These are phyloP conservation scores for Termitomyces bulborhizus DNA, from an alignment of 768 basidiomycete genomes.

Conservation along the genomic window DNA sequence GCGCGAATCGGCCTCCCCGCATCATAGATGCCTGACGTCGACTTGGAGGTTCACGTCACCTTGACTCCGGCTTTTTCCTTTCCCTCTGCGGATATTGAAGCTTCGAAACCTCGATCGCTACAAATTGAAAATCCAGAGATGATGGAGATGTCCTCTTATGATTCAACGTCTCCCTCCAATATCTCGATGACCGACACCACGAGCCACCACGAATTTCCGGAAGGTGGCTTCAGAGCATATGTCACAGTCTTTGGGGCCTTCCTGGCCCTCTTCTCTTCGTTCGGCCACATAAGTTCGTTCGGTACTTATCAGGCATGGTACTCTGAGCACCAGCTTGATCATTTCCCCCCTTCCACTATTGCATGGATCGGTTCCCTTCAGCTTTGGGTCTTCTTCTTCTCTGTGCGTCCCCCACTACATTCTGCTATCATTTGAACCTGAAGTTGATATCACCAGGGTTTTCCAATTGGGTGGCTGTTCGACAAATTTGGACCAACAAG, in stretches of 20 bases:
- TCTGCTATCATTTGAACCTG: neutral
- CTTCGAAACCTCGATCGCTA: neutral
- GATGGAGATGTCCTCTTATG: neutral
- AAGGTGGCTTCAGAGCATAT: conserved; percentile 29
- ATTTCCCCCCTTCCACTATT: conserved; percentile 46
- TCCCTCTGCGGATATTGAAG: neutral
- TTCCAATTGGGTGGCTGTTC: conserved; percentile 52
- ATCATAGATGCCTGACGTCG: conserved; percentile 10
- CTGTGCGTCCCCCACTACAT: conserved; percentile 33
- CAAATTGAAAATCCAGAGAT: neutral
- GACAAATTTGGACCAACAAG: conserved; percentile 54
- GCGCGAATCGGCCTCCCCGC: neutral
- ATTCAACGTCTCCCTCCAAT: conserved; percentile 6
- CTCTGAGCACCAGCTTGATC: conserved; percentile 47
- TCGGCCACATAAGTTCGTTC: conserved; percentile 68
- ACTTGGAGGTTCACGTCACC: conserved; percentile 11
- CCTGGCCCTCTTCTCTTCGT: conserved; percentile 60
- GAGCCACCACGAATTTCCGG: conserved; percentile 13
- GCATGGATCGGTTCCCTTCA: conserved; percentile 71
- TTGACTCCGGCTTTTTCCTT: conserved; percentile 1
- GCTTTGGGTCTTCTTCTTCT: conserved; percentile 64
- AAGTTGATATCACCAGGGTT: conserved; percentile 36
- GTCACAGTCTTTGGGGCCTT: conserved; percentile 60
- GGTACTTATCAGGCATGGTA: conserved; percentile 73
- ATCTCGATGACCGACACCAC: conserved; percentile 3